A percentile compares a stretch with the other conserved stretches of the same genome.
Conservation (phyloP, 2,329 filamentous ascomycete species). For the Annulohypoxylon truncatum region DNA sequence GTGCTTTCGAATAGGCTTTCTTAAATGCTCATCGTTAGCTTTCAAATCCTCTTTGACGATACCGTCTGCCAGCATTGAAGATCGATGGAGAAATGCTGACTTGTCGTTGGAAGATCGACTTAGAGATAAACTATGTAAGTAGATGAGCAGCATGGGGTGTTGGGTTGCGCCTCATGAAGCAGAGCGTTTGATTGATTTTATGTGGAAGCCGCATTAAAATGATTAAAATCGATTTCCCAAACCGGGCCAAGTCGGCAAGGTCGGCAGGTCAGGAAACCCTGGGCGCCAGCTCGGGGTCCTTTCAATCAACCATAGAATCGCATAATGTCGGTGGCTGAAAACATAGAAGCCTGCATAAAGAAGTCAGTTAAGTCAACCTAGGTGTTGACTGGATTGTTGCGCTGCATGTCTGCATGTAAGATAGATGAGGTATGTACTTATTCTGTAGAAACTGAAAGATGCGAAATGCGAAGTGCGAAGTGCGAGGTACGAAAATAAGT, state of each 20-base stretch:
- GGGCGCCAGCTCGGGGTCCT: not conserved
- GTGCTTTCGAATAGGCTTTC: not conserved
- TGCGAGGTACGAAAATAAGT: not conserved
- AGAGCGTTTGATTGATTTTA: conserved; percentile 26
- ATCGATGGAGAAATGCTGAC: conserved; percentile 13
- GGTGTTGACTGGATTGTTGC: not conserved
- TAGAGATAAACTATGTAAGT: conserved; percentile 14
- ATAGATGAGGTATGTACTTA: no score
- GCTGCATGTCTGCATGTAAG: not conserved
- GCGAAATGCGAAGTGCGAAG: not conserved
- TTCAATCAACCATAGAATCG: not conserved
- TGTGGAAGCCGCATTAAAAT: conserved; percentile 27
- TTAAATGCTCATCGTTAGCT: not conserved
- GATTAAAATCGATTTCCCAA: conserved; percentile 13
- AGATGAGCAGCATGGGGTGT: conserved; percentile 24
- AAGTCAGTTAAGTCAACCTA: not conserved
- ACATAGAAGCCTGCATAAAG: not conserved
- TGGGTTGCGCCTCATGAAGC: not conserved
- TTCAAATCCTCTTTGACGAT: not conserved
- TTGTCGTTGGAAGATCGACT: conserved; percentile 18
- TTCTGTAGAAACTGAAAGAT: not conserved
- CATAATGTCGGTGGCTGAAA: conserved; percentile 32
- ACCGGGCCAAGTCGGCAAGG: conserved; percentile 7
- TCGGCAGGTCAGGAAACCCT: conserved; percentile 30
- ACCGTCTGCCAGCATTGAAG: conserved; percentile 4